phyloP scores from a whole-genome alignment of 208 protist genomes.

The Trypanosomatidae sp. region DNA sequence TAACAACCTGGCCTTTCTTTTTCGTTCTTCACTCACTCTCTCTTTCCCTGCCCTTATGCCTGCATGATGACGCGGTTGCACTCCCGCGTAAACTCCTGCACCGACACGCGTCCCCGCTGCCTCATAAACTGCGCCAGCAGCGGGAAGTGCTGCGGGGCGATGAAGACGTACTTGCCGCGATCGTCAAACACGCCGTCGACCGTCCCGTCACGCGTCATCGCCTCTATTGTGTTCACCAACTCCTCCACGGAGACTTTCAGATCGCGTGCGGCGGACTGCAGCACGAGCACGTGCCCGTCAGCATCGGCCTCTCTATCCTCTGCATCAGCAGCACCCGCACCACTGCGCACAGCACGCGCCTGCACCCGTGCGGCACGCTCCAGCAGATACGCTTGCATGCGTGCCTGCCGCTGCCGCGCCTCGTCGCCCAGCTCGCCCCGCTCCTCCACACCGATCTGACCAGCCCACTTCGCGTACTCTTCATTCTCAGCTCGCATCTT shows the following conservation, averaged over 20 bases:
- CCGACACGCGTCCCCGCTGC: slow-evolving; percentile 59
- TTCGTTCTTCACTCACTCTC: no score
- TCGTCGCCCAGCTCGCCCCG: slow-evolving; percentile 70
- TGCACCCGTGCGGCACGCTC: slow-evolving; percentile 33
- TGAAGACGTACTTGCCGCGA: slow-evolving; percentile 75
- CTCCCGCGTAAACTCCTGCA: slow-evolving; percentile 69
- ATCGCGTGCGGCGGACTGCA: slow-evolving; percentile 54
- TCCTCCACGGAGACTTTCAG: slow-evolving; percentile 56
- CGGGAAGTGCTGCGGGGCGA: slow-evolving; percentile 51
- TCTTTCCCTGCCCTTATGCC: not conserved
- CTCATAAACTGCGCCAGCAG: slow-evolving; percentile 61
- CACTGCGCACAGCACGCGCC: no score
- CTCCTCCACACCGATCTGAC: slow-evolving; percentile 63
- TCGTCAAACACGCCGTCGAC: slow-evolving; percentile 87
- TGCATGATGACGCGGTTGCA: slow-evolving; percentile 66
- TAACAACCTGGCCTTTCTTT: no score
- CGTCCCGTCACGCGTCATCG: no score
- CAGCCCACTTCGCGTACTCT: slow-evolving; percentile 74
- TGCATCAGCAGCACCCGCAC: no score
- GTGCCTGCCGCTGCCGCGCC: slow-evolving; percentile 30
- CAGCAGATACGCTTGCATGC: slow-evolving; percentile 33
- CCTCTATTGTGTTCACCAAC: no score
- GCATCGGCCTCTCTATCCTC: no score
- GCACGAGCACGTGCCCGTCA: no score
- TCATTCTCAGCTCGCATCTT: slow-evolving; percentile 53